Evolutionary conservation across 257 asterid species (phyloP).

Genomic region (Apocynum venetum): DNA sequence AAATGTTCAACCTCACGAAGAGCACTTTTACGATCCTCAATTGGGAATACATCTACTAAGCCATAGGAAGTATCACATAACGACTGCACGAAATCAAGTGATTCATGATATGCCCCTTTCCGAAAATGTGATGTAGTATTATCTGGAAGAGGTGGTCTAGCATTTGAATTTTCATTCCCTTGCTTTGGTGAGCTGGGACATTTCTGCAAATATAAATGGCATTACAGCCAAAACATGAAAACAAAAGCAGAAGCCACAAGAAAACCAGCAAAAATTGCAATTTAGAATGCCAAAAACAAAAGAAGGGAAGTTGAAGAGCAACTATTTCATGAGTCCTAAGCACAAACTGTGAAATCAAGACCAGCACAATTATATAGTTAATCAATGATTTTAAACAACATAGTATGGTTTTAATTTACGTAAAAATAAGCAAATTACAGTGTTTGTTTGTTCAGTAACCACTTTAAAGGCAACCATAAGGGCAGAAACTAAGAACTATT

Average conservation of each 20-base stretch:
- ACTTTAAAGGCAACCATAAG: not conserved
- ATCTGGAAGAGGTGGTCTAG: conserved; percentile 92
- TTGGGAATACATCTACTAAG: conserved; percentile 91
- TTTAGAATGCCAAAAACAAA: not conserved
- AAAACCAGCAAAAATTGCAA: not conserved
- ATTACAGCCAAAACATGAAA: conserved; percentile 17
- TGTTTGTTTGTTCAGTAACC: not conserved
- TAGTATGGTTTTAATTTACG: not conserved
- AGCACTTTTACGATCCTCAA: conserved; percentile 89
- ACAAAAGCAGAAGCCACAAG: not conserved
- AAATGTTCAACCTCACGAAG: conserved; percentile 69
- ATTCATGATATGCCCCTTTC: conserved; percentile 91
- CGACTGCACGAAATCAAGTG: conserved; percentile 89
- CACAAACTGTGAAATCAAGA: not conserved
- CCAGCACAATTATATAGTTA: not conserved
- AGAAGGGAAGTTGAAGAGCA: not conserved
- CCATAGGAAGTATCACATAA: conserved; percentile 93
- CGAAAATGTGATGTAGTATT: conserved; percentile 70
- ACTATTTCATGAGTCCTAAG: not conserved
- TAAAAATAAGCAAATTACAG: not conserved
- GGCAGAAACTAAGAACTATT: not conserved
- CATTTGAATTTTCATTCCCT: conserved; percentile 49
- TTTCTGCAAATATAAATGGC: conserved; percentile 49
- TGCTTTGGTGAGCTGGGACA: conserved; percentile 79
- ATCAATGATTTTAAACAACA: too few relatives aligned